Conservation (phyloP, 139 green algal genomes). For the Picochlorum sp. region DNA sequence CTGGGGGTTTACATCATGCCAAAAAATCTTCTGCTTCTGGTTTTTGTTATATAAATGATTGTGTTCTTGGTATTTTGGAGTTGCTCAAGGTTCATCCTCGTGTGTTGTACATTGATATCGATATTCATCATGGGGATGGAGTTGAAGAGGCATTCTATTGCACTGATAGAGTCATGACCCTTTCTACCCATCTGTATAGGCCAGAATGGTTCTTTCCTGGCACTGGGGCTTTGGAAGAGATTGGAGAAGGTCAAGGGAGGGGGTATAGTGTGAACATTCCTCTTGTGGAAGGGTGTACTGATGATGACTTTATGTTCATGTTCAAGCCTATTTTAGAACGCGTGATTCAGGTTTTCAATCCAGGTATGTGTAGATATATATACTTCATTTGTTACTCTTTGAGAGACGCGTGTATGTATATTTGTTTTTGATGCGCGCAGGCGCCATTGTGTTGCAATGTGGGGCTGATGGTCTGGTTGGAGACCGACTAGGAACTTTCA, state of each 20-base stretch:
- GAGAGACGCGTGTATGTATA: too few relatives aligned
- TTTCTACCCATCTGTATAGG: constrained; percentile 89
- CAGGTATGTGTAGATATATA: constrained; percentile 10
- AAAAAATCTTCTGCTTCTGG: constrained; percentile 84
- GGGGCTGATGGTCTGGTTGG: constrained; percentile 79
- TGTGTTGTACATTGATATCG: constrained; percentile 81
- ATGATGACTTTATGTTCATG: constrained; percentile 55
- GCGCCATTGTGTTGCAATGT: constrained; percentile 75
- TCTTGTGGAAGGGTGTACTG: constrained; percentile 51
- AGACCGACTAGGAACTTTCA: constrained; percentile 90
- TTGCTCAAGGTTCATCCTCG: constrained; percentile 89
- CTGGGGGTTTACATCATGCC: constrained; percentile 92
- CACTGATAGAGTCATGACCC: constrained; percentile 78
- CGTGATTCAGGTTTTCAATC: constrained; percentile 69
- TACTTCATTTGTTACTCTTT: too few relatives aligned
- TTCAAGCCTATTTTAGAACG: constrained; percentile 72
- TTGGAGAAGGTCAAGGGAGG: constrained; percentile 41
- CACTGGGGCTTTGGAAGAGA: constrained; percentile 57
- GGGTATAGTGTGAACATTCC: constrained; percentile 80
- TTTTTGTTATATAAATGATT: constrained; percentile 98
- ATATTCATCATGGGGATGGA: constrained; percentile 96
- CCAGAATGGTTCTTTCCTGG: constrained; percentile 72
- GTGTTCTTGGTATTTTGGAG: constrained; percentile 95
- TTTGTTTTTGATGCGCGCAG: too few relatives aligned
- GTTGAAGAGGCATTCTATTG: constrained; percentile 95